Base-by-base conservation (phyloP, 148 eudicot genomes). In the Dysphania ambrosioides region DNA sequence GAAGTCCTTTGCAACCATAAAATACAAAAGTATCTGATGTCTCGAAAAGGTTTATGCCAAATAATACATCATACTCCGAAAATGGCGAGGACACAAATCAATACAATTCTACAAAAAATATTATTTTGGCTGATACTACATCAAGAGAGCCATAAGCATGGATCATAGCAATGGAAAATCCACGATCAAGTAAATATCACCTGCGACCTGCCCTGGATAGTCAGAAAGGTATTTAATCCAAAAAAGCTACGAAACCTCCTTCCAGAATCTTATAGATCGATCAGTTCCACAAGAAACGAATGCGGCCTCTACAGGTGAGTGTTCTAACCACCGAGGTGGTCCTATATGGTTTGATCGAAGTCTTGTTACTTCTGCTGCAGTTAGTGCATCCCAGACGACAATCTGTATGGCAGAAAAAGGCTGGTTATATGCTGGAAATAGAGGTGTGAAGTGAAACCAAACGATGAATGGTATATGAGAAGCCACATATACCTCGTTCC, bases 281-380 rank as follows among this genome's bases (percentile, higher is more conserved):
- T 93, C 96, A 8, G 82, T 84, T 38, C 93, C 96, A 76, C 97
- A 88, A 18, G 96, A 83, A 65, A 85, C 79, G 53, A 93, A 93
- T 10, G 89, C 90, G 69, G 89, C 80, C 75, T 93, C 96, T 27
- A 81, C 36, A 16, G 96, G 90, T 6, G 96, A 90, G 68, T 93
- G 93, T 77, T 93, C 97, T 13, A 93, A 81, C 96, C 96, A 93
- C 35, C 96, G 88, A 4, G 96, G 97, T 21, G 86, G 81, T 23
- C 95, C 89, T 41, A 75, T 58, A 62, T 92, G 95, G 77, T 82
- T 87, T 38, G 97, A 84, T 8, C 93, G 87, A 75, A 88, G 85
- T 77, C 89, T 81, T 55, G 93, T 87, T 70, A 87, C 93, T 83
- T 86, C 90, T 73, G 80, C 88, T 56, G 91, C 78, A 38, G 93